These are phyloP conservation scores for Desmodesmus armatus DNA, from an alignment of 139 green algal genomes.

Conservation along the genomic window DNA sequence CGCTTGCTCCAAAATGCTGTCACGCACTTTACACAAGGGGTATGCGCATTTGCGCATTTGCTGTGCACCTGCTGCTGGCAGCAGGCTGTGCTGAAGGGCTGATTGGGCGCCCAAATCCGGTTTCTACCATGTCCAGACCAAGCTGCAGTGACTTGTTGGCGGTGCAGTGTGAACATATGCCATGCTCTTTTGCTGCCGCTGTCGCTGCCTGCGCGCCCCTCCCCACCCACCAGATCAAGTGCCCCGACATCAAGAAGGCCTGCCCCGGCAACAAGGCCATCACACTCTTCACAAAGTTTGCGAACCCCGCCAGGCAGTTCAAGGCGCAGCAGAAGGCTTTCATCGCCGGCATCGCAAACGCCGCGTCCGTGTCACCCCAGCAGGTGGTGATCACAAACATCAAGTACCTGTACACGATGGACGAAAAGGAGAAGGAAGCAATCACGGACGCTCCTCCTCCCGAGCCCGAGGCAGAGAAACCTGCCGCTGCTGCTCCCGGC, in stretches of 20 bases:
- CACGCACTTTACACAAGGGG: too few relatives aligned
- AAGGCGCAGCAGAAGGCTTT: conserved; percentile 10
- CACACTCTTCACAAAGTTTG: background rate
- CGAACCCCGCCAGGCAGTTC: conserved; percentile 34
- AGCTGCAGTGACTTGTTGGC: too few relatives aligned
- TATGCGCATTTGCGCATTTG: too few relatives aligned
- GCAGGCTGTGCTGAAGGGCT: too few relatives aligned
- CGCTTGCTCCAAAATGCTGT: too few relatives aligned
- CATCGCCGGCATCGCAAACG: conserved; percentile 2
- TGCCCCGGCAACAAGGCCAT: conserved; percentile 28
- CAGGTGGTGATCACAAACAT: conserved; percentile 23
- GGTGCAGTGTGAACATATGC: too few relatives aligned
- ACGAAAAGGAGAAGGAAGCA: background rate
- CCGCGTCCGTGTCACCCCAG: conserved; percentile 1
- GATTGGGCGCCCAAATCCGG: too few relatives aligned
- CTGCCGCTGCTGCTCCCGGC: too few relatives aligned
- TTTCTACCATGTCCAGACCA: too few relatives aligned
- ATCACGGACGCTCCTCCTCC: too few relatives aligned
- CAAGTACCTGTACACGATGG: background rate
- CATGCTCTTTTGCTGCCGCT: background rate
- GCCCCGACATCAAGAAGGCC: conserved; percentile 36
- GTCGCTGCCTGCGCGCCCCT: background rate
- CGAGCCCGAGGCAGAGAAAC: background rate
- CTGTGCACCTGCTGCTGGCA: too few relatives aligned
- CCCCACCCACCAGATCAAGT: background rate